Base-by-base conservation (phyloP, 73 alveolate genomes). In the Durusdinium trenchii region DNA sequence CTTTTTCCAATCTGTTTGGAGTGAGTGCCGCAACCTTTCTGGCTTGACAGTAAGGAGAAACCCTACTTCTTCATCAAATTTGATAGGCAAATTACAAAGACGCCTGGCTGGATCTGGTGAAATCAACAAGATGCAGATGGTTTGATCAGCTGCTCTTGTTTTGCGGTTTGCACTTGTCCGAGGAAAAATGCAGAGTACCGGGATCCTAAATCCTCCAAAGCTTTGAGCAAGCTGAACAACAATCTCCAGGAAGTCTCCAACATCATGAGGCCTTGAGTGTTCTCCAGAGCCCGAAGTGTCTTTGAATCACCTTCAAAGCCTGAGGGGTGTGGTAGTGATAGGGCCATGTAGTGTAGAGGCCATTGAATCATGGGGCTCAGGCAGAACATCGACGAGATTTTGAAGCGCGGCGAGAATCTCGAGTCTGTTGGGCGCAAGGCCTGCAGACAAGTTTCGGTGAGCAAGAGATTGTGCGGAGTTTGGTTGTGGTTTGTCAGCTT, bases 381-480 rank as follows among this genome's bases (percentile, higher is more conserved):
- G 98, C 98, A 92, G 84, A 92, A 92, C 90, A 92, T 92, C n/a
- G 98, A 92, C 78, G 98, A 92, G 84, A 92, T 92, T 57, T 36
- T 92, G 45, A 69, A 92, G 90, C 98, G 98, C 20, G 98, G 98
- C 61, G 98, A 92, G 90, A 92, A 92, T 43, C 98, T 92, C 46
- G 98, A 92, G 90, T 92, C 98, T 14, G 98, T 92, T 7, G 98
- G 98, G 36, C 78, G 90, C 57, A 92, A 92, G 79, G 98, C 71
- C 35, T 40, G 67, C 52, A 5, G 36, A 64, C 30, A 5, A 20
- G 35, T 9, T 64, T 35, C 40, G 40, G 16, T 6, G 78, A 30
- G 64, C 64, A n/a, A n/a, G n/a, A n/a, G n/a, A n/a, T n/a, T n/a
- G n/a, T n/a, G n/a, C n/a, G n/a, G n/a, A 26, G 89, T 61, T n/a